Base-by-base conservation (phyloP, 805 yeast species). In the Saccharomycopsis selenospora region DNA sequence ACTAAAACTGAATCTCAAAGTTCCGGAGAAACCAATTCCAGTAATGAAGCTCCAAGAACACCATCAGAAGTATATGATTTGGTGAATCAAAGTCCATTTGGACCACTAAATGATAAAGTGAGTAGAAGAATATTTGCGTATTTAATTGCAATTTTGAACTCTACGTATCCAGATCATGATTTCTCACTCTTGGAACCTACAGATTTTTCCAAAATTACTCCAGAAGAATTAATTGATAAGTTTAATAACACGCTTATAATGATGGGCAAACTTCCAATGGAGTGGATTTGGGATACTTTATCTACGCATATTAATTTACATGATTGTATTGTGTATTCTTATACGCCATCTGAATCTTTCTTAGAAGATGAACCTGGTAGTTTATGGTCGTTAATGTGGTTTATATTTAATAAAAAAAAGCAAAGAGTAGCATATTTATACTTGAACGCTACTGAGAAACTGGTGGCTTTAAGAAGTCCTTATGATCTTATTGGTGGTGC, bases 151-250 rank as follows among this genome's bases (percentile, higher is more conserved):
- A 89, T 90, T 29, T 71, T 93, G 46, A 93, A 93, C 63, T 85
- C 95, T 5, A 82, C 95, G 3, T 91, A 86, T 61, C 98, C 99
- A 0, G 99, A 93, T 63, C 96, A 93, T 60, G 99, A 93, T 61
- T 93, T 91, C 59, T 76, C 95, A 10, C 76, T 83, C 23, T 75
- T 93, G 53, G 88, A 86, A 60, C 99, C 99, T 1, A 71, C 71
- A 17, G 82, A 80, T 62, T 85, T 85, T 64, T 66, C 71, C 36
- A 76, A 85, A n/a, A 76, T 64, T 46, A 65, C 59, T 42, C 64
- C 59, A 54, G 68, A 62, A 61, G 78, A 71, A 49, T 74, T 79
- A 56, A 77, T 78, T 51, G 72, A 80, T 26, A 77, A 80, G 47
- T 82, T 93, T 59, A 88, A 89, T 63, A 86, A 87, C 56, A 71